These are phyloP conservation scores for Uromyces viciae-fabae DNA, from an alignment of 1,284 basidiomycete genomes.

Conservation along the genomic window DNA sequence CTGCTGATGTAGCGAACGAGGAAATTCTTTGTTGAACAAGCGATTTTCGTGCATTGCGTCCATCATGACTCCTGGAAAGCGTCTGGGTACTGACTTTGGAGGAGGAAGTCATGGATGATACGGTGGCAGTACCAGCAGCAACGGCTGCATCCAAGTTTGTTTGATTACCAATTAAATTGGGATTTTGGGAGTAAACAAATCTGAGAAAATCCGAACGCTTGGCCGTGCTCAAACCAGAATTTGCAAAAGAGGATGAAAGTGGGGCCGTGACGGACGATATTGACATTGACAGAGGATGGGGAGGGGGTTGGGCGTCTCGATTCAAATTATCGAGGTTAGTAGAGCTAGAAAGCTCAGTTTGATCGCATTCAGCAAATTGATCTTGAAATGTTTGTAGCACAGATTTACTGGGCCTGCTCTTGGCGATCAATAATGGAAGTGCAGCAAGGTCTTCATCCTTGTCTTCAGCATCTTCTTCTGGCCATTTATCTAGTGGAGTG, in stretches of 20 bases:
- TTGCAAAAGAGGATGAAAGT: conserved; percentile 9
- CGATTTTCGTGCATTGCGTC: conserved; percentile 3
- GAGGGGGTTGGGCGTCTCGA: not conserved
- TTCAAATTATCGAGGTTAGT: not conserved
- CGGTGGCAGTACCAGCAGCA: conserved; percentile 2
- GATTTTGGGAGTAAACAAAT: conserved; percentile 43
- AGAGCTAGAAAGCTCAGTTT: not conserved
- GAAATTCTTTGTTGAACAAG: conserved; percentile 42
- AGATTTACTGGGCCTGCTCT: conserved; percentile 34
- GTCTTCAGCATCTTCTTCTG: conserved; percentile 35
- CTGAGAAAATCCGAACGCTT: conserved; percentile 38
- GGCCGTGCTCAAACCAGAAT: conserved; percentile 29
- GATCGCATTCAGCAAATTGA: conserved; percentile 19
- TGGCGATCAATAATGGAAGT: conserved; percentile 42
- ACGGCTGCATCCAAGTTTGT: conserved; percentile 33
- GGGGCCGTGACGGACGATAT: not conserved
- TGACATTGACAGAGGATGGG: not conserved
- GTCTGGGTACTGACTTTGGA: not conserved
- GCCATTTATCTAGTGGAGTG: conserved; percentile 19
- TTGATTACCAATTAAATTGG: conserved; percentile 9
- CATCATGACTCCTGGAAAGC: not conserved
- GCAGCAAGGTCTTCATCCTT: conserved; percentile 36
- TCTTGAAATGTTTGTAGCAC: conserved; percentile 30
- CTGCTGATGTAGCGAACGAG: not conserved
- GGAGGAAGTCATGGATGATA: conserved; percentile 23